phyloP scores from a whole-genome alignment of 345 rosid species.

The Aethionema arabicum region DNA sequence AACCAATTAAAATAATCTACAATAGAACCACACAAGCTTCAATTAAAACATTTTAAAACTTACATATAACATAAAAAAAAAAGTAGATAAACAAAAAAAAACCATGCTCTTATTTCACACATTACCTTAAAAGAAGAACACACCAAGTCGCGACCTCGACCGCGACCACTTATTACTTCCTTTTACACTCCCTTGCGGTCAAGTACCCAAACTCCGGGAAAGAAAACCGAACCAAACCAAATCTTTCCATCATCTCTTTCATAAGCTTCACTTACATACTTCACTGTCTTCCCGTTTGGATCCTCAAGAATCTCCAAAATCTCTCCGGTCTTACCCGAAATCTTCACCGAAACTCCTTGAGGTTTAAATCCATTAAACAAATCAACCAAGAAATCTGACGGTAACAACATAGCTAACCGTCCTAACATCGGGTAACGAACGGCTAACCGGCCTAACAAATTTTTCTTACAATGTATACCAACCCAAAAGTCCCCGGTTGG shows the following conservation, averaged over 20 bases:
- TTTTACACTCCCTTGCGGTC: constrained; percentile 9
- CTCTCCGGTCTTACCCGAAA: constrained; percentile 49
- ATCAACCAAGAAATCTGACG: not conserved
- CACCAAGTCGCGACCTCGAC: no score
- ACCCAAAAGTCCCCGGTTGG: constrained; percentile 28
- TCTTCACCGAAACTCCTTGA: constrained; percentile 39
- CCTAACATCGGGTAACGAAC: constrained; percentile 13
- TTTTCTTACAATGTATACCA: constrained; percentile 19
- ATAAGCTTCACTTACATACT: constrained; percentile 57
- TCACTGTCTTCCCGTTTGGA: constrained; percentile 45
- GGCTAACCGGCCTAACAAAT: constrained; percentile 18
- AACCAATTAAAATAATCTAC: no score
- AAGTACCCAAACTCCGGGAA: not conserved
- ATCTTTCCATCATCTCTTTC: constrained; percentile 51
- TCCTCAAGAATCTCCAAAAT: constrained; percentile 42
- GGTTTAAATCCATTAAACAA: constrained; percentile 9
- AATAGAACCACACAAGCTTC: no score
- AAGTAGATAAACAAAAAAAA: no score
- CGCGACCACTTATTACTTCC: no score
- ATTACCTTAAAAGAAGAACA: no score
- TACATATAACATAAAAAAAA: no score
- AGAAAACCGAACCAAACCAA: constrained; percentile 52
- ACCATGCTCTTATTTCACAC: no score
- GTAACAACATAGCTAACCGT: not conserved
- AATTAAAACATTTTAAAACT: no score